Conservation (phyloP, 768 basidiomycete species). For the Brasilioporus rufonigricans region DNA sequence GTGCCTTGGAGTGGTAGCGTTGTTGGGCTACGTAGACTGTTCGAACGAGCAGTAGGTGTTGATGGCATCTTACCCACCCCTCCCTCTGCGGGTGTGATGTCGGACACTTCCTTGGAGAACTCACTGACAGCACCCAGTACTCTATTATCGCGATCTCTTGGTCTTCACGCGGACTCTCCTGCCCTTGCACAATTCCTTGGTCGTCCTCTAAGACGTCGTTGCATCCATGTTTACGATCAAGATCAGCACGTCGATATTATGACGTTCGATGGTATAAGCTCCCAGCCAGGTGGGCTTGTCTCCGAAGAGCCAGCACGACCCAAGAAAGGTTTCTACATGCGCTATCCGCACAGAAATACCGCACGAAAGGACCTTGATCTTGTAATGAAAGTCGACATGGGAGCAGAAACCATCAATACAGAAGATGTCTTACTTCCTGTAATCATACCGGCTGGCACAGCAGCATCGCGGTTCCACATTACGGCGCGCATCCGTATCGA, state of each 20-base stretch:
- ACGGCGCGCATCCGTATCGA: slow-evolving; percentile 40
- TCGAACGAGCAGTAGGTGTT: slow-evolving; percentile 49
- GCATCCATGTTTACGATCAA: slow-evolving; percentile 37
- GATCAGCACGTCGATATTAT: slow-evolving; percentile 36
- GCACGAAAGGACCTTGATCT: slow-evolving; percentile 40
- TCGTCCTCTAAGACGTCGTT: slow-evolving; percentile 39
- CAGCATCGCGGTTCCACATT: slow-evolving; percentile 45
- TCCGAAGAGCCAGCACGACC: not conserved
- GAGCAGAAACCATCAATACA: not conserved
- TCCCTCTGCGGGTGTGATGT: not conserved
- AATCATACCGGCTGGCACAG: slow-evolving; percentile 14
- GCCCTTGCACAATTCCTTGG: slow-evolving; percentile 52
- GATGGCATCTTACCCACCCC: slow-evolving; percentile 20
- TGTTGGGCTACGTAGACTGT: slow-evolving; percentile 46
- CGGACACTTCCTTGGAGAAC: slow-evolving; percentile 6
- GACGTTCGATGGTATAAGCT: slow-evolving; percentile 6
- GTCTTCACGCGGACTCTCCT: slow-evolving; percentile 50
- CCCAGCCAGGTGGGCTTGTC: not conserved
- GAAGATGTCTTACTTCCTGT: not conserved
- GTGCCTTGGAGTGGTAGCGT: slow-evolving; percentile 34
- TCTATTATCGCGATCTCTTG: slow-evolving; percentile 46
- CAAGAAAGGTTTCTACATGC: slow-evolving; percentile 35
- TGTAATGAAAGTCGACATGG: slow-evolving; percentile 8
- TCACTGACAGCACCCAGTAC: slow-evolving; percentile 28
- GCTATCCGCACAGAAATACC: slow-evolving; percentile 39